These are phyloP conservation scores for Botrytis fragariae DNA, from an alignment of 2,329 filamentous ascomycete species.

Conservation along the genomic window DNA sequence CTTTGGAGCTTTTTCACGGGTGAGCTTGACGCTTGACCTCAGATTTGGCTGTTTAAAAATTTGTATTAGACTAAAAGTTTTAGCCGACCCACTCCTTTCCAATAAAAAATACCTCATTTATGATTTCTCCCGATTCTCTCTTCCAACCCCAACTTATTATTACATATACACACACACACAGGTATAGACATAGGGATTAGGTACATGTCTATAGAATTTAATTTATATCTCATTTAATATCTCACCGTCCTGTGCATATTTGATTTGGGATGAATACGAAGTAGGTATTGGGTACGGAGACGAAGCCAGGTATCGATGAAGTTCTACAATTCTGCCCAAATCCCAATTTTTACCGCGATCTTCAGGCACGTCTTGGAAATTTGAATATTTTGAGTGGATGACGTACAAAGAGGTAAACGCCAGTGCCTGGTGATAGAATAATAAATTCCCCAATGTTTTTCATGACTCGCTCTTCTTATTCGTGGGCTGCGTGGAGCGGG, in stretches of 20 bases:
- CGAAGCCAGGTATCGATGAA: neutral
- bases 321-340: neutral
- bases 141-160: neutral
- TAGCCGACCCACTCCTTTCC: neutral
- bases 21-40: neutral
- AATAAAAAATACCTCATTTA: conserved; percentile 5
- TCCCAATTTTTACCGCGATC: neutral
- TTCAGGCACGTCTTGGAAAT: neutral
- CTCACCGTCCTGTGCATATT: neutral
- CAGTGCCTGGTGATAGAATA: neutral
- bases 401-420: neutral
- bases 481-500: neutral
- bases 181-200: no score
- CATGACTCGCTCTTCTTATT: neutral
- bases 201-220: neutral
- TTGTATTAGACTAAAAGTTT: neutral
- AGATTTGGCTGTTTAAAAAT: conserved; percentile 2
- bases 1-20: neutral
- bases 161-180: neutral
- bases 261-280: neutral
- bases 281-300: neutral
- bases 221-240: neutral
- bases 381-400: neutral
- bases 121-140: neutral
- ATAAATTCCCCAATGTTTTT: neutral